Conservation (phyloP, 164 flowering plant genomes). For the Cinnamomum micranthum region DNA sequence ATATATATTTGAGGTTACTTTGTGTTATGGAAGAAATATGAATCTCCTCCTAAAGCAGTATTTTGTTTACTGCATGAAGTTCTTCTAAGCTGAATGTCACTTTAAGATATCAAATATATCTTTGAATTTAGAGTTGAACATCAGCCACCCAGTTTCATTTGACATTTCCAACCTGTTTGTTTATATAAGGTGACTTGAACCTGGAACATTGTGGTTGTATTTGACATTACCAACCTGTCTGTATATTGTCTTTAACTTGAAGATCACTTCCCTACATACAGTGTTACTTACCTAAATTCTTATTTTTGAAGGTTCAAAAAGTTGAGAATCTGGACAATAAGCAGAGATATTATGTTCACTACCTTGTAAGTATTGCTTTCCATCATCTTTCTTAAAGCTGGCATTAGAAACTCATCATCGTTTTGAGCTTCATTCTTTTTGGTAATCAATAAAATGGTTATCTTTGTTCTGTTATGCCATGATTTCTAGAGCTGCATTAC, state of each 20-base stretch:
- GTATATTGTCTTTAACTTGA: background rate
- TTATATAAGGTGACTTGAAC: too few species aligned
- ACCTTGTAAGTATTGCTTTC: conserved; percentile 64
- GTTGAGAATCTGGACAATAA: conserved; percentile 69
- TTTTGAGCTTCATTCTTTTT: background rate
- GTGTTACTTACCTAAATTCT: background rate
- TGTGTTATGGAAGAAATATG: background rate
- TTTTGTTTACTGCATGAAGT: background rate
- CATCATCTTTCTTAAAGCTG: background rate
- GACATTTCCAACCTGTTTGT: background rate
- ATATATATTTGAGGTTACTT: background rate
- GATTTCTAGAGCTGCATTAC: background rate
- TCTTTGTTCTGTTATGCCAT: background rate
- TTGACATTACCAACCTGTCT: background rate
- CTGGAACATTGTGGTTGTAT: too few species aligned
- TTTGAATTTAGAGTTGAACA: background rate
- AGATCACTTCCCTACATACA: background rate
- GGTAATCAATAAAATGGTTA: background rate
- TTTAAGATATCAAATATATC: background rate
- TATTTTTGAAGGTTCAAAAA: conserved; percentile 65
- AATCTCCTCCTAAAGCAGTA: background rate
- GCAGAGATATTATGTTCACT: conserved; percentile 84
- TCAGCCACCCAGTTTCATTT: background rate
- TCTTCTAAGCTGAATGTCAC: background rate
- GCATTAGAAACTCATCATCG: background rate